Percentiles rank a stretch among this genome's conserved stretches.
Evolutionary conservation across 371 early-diverging fungal species (phyloP).

Genomic region (Choanephora cucurbitarum): DNA sequence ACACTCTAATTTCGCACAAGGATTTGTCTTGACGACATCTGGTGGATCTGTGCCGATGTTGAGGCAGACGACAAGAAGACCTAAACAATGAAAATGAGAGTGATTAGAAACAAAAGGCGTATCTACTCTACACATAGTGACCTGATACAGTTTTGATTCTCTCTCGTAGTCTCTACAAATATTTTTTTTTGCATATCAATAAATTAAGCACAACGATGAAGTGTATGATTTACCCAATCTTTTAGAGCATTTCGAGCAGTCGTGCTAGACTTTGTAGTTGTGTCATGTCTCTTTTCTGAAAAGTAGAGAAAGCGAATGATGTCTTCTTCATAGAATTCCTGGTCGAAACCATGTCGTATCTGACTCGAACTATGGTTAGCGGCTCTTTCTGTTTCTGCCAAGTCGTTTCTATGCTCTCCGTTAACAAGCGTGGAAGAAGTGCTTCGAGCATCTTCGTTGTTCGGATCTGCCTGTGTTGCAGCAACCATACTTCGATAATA

Average conservation of each 20-base stretch:
- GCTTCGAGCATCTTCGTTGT: conserved; percentile 60
- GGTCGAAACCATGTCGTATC: conserved; percentile 61
- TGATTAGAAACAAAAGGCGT: no score
- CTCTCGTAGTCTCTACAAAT: conserved; percentile 43
- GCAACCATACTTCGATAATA: conserved; percentile 25
- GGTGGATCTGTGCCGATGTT: conserved; percentile 98
- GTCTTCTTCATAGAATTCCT: conserved; percentile 57
- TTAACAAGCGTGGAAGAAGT: conserved; percentile 65
- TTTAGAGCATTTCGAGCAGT: conserved; percentile 25
- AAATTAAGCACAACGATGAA: no score
- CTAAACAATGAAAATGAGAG: conserved; percentile 24
- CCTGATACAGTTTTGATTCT: conserved; percentile 56
- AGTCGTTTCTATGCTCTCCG: conserved; percentile 45
- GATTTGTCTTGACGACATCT: conserved; percentile 86
- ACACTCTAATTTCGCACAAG: conserved; percentile 90
- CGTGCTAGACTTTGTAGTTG: conserved; percentile 34
- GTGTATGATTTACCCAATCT: conserved; percentile 50
- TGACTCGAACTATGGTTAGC: conserved; percentile 5
- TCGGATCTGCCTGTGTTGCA: conserved; percentile 23
- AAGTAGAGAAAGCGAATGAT: conserved; percentile 59
- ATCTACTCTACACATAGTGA: conserved; percentile 6
- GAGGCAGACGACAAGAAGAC: conserved; percentile 84
- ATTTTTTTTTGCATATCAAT: no score
- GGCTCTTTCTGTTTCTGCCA: conserved; percentile 20
- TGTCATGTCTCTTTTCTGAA: conserved; percentile 64